Evolutionary conservation across 148 eudicot species (phyloP), one percentile per base, ranked within the genome.

Genomic region (Limonium bicolor): DNA sequence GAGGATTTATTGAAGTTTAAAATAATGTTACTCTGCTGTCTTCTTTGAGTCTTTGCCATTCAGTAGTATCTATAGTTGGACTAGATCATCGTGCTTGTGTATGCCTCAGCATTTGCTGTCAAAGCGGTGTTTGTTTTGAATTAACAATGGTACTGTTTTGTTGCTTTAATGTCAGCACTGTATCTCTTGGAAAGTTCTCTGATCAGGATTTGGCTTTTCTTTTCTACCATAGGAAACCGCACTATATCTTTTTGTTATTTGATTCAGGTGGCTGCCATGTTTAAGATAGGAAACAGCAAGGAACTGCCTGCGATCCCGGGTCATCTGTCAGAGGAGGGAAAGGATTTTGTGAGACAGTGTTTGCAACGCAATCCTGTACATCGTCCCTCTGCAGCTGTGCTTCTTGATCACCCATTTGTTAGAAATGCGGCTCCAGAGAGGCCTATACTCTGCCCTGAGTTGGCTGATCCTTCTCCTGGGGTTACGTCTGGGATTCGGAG

Each of bases 201-300:
- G n/a, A n/a, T n/a, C n/a, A n/a, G 5, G 37, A 10, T 10, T 10
- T 34, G 37, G 5, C n/a, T n/a, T 23, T 45, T 20, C 8, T 16
- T 35, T 7, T 31, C 11, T 47, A 4, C 27, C 19, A 12, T n/a
- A n/a, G n/a, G n/a, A n/a, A n/a, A n/a, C n/a, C n/a, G n/a, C n/a
- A n/a, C n/a, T n/a, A n/a, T n/a, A n/a, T n/a, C n/a, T n/a, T n/a
- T n/a, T n/a, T n/a, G n/a, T n/a, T n/a, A n/a, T n/a, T n/a, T n/a
- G 9, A 11, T 60, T 19, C 60, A 88, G 96, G 92, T 80, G 52
- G 92, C 94, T 44, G 96, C 94, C 25, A 80, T 88, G 81, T 88
- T 88, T 61, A 88, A 88, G 65, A 80, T 88, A 54, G 86, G 92
- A 19, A 80, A 83, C 32, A 77, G 94, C 72, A 88, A 88, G 66